A percentile compares a stretch with the other conserved stretches of the same genome.
These are phyloP conservation scores for Francoa sonchifolia DNA, from an alignment of 441 rosid genomes.

Conservation along the genomic window DNA sequence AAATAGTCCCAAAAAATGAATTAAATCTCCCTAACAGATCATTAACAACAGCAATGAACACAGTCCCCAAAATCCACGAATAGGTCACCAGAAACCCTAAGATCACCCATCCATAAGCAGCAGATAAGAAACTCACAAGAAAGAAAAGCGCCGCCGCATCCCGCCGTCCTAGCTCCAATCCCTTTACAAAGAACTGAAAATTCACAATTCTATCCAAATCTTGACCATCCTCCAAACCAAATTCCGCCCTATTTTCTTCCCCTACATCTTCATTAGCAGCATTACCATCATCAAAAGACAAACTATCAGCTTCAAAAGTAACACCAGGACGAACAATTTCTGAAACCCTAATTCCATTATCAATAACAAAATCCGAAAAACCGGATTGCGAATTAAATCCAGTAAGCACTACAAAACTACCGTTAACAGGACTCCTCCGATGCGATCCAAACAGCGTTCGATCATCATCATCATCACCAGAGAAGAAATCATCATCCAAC, in stretches of 20 bases:
- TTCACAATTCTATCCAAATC: conserved; percentile 39
- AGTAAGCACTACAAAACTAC: conserved; percentile 36
- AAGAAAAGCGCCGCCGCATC: conserved; percentile 65
- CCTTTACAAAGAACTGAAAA: conserved; percentile 50
- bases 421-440: conserved; percentile 35
- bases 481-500: conserved; percentile 70
- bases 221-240: conserved; percentile 15
- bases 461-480: conserved; percentile 50
- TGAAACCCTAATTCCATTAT: conserved; percentile 45
- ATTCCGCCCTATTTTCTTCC: conserved; percentile 12
- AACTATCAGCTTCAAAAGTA: conserved; percentile 23
- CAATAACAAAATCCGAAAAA: conserved; percentile 36
- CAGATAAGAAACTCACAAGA: conserved; percentile 65
- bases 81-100: conserved; percentile 72
- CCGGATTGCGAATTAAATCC: conserved; percentile 41
- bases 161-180: conserved; percentile 59
- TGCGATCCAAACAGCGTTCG: conserved; percentile 28
- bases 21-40: conserved; percentile 53
- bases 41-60: conserved; percentile 55
- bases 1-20: conserved; percentile 38
- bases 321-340: conserved; percentile 49
- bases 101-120: conserved; percentile 92
- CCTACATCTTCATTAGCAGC: conserved; percentile 14
- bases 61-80: conserved; percentile 64
- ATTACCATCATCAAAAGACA: conserved; percentile 5